Evolutionary conservation across 23 red algal species (phyloP), one percentile per base, ranked within the genome.

Genomic region (Pyropia yezoensis): DNA sequence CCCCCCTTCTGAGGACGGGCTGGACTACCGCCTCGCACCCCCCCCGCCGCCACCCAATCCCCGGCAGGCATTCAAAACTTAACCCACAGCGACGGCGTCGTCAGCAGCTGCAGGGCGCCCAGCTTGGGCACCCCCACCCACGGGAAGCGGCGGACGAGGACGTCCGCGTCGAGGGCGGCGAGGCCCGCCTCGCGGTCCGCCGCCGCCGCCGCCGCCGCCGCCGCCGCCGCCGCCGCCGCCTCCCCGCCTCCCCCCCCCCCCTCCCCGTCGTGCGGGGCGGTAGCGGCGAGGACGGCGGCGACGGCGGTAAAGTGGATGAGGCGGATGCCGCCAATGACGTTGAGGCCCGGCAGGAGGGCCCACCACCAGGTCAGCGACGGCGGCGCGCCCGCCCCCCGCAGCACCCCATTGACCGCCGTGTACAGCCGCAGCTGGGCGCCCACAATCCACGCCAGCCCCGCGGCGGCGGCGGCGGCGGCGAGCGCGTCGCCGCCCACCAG

Each of bases 311-410:
- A 83, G 28, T 83, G 79, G 0, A 83, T 69, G n/a, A 67, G 57
- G 12, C 79, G 25, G 21, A 83, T 34, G 23, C 79, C 79, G 24
- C 71, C 79, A 50, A 83, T 16, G 39, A 83, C 25, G 33, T 83
- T 83, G 56, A 83, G 74, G n/a, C 66, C 66, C 19, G 79, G 79
- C 28, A 74, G 12, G 47, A 83, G 59, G 23, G 63, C 66, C 79
- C 79, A 83, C 79, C 68, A 71, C 7, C 60, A 69, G 6, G 45
- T 54, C 6, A 83, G 39, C 6, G 39, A 47, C 39, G 39, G 39
- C 29, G 79, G 79, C 27, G 52, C 57, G 17, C 55, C 28, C 45
- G 23, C n/a, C 12, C 56, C 67, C 3, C 58, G 56, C 13, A 53
- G 28, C 23, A 83, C n/a, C 18, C 33, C n/a, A 74, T 83, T 83